Evolutionary conservation across 768 basidiomycete species (phyloP).

Genomic region (Macrocybe gigantea): DNA sequence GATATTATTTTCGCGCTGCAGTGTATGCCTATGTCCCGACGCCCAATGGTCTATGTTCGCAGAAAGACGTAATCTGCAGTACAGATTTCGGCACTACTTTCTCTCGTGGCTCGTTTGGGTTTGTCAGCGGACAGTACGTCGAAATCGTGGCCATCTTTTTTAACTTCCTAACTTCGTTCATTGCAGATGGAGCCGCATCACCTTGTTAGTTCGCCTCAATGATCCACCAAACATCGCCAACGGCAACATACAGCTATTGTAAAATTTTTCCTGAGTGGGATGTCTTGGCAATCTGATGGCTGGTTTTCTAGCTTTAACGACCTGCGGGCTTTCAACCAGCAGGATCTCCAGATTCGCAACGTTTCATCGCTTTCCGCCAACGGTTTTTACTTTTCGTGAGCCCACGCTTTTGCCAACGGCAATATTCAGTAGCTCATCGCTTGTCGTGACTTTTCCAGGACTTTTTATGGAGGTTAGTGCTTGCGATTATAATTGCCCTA

Average conservation of each 20-base stretch:
- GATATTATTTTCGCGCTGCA: slow-evolving; percentile 15
- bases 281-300: too few relatives aligned
- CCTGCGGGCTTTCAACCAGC: slow-evolving; percentile 51
- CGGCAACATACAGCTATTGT: slow-evolving; percentile 69
- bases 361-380: slow-evolving; percentile 45
- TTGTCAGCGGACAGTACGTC: slow-evolving; percentile 50
- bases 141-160: background rate
- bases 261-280: slow-evolving; percentile 14
- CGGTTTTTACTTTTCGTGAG: slow-evolving; percentile 78
- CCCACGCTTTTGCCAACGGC: background rate
- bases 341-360: slow-evolving; percentile 59
- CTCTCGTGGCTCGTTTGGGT: slow-evolving; percentile 58
- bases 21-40: slow-evolving; percentile 80
- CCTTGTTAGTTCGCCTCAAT: slow-evolving; percentile 78
- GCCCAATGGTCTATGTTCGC: slow-evolving; percentile 51
- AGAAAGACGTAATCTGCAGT: slow-evolving; percentile 57
- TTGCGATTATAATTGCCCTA: too few relatives aligned
- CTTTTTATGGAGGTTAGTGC: slow-evolving; percentile 64
- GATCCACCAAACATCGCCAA: slow-evolving; percentile 63
- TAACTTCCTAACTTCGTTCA: background rate
- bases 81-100: slow-evolving; percentile 75
- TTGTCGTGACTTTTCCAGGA: slow-evolving; percentile 29
- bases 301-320: slow-evolving; percentile 55
- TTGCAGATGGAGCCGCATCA: slow-evolving; percentile 60
- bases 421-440: background rate